phyloP scores from a whole-genome alignment of 805 yeast genomes.

The Wickerhamomyces chaumierensis region DNA sequence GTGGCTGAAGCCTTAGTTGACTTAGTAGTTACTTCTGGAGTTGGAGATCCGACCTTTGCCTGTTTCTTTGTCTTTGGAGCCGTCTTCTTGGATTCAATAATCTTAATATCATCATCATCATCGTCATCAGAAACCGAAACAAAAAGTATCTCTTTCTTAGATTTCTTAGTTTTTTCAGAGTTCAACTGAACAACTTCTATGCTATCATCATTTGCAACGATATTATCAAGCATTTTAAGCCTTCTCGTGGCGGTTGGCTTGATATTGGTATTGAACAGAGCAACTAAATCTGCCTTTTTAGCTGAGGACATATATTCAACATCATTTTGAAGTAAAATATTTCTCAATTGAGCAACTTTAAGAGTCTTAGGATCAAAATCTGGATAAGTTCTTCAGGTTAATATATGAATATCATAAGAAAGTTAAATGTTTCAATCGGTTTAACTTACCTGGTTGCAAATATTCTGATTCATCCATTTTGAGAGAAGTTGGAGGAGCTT shows the following conservation, averaged over 20 bases:
- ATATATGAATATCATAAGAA: not conserved
- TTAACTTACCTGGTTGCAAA: slow-evolving; percentile 22
- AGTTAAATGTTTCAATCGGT: too few relatives aligned
- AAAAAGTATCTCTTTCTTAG: not conserved
- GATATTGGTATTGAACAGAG: slow-evolving; percentile 45
- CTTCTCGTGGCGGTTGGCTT: slow-evolving; percentile 34
- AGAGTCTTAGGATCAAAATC: slow-evolving; percentile 61
- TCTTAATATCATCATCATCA: not conserved
- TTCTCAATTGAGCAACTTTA: slow-evolving; percentile 61
- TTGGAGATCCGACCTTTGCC: not conserved
- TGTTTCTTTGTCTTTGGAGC: too few relatives aligned
- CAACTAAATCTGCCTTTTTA: slow-evolving; percentile 55
- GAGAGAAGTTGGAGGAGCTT: not conserved
- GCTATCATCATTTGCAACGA: slow-evolving; percentile 24
- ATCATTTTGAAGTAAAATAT: slow-evolving; percentile 50
- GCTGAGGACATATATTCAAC: slow-evolving; percentile 51
- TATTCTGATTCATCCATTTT: slow-evolving; percentile 26
- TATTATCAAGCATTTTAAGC: slow-evolving; percentile 21
- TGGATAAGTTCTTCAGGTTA: slow-evolving; percentile 6
- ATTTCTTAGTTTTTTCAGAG: slow-evolving; percentile 2
- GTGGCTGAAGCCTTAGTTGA: slow-evolving; percentile 1
- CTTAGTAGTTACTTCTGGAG: slow-evolving; percentile 1
- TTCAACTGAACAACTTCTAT: slow-evolving; percentile 26
- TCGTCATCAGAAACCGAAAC: not conserved
- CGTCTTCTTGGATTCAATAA: not conserved